phyloP scores from a whole-genome alignment of 441 rosid genomes.

The Erodium texanum region DNA sequence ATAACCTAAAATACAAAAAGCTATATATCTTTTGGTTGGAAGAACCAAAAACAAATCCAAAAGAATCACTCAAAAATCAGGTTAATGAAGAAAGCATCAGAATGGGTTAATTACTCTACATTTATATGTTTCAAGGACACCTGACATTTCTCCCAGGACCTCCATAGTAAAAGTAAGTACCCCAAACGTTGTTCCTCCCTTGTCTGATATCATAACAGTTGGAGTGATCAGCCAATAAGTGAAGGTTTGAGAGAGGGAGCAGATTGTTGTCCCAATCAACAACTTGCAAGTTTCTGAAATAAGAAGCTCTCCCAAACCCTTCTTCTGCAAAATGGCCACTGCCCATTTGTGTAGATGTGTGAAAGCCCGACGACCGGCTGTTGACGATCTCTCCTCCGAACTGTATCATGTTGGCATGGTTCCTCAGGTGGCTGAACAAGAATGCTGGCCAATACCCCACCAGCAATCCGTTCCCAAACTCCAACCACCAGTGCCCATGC shows the following conservation, averaged over 20 bases:
- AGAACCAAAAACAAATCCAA: constrained; percentile 9
- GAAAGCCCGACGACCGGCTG: constrained; percentile 44
- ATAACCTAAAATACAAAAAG: not conserved
- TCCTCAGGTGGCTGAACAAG: constrained; percentile 56
- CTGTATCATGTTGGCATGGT: constrained; percentile 65
- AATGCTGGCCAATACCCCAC: constrained; percentile 67
- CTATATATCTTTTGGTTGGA: constrained; percentile 2
- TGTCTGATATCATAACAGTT: constrained; percentile 64
- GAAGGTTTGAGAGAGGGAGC: constrained; percentile 44
- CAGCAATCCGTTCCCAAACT: constrained; percentile 51
- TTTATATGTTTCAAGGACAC: constrained; percentile 38
- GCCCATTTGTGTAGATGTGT: constrained; percentile 66
- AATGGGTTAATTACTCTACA: not conserved
- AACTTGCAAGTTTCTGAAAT: constrained; percentile 49
- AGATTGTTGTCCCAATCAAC: constrained; percentile 72
- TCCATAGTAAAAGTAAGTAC: constrained; percentile 66
- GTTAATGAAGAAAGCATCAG: not conserved
- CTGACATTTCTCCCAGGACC: constrained; percentile 65
- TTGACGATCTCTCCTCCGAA: constrained; percentile 70
- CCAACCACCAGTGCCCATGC: constrained; percentile 76
- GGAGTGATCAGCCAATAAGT: constrained; percentile 50
- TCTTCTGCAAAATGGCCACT: constrained; percentile 63
- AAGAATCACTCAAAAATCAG: constrained; percentile 4
- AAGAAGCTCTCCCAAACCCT: constrained; percentile 58
- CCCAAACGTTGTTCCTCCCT: constrained; percentile 57